phyloP scores from a whole-genome alignment of 1,284 basidiomycete species.

The Papiliotrema terrestris region DNA sequence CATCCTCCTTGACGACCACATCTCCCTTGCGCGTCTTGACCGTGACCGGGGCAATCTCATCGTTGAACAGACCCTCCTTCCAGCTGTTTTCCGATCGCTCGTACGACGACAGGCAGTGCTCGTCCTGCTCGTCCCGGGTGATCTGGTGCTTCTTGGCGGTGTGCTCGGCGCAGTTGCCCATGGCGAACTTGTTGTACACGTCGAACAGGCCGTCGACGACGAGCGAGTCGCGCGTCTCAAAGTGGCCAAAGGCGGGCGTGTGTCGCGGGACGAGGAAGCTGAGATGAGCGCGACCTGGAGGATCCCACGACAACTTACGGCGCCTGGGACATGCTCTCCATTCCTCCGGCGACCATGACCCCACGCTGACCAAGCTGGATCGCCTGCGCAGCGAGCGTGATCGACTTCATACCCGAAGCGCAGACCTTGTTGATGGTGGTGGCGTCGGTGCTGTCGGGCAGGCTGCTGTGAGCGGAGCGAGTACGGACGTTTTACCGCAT shows the following conservation, averaged over 20 bases:
- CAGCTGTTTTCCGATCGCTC: constrained; percentile 87
- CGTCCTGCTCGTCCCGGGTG: constrained; percentile 79
- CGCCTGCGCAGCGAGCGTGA: constrained; percentile 88
- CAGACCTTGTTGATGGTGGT: constrained; percentile 99
- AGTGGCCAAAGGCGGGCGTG: constrained; percentile 84
- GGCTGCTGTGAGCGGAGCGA: constrained; percentile 16
- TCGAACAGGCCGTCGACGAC: constrained; percentile 93
- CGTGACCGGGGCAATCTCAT: constrained; percentile 88
- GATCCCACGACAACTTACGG: constrained; percentile 58
- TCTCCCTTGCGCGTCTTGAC: constrained; percentile 95
- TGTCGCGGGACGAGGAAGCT: constrained; percentile 82
- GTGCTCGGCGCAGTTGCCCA: constrained; percentile 92
- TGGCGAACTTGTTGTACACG: constrained; percentile 90
- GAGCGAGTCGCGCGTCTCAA: constrained; percentile 80
- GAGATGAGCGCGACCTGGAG: constrained; percentile 3
- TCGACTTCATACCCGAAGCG: constrained; percentile 90
- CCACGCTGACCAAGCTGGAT: constrained; percentile 75
- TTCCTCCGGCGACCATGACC: constrained; percentile 89
- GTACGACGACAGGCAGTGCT: constrained; percentile 91
- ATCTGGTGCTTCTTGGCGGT: constrained; percentile 82
- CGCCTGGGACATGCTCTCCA: constrained; percentile 97
- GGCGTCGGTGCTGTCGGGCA: constrained; percentile 82
- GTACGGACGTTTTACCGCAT: neutral
- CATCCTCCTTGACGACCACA: constrained; percentile 84
- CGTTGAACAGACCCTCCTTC: constrained; percentile 76